Conservation (phyloP, 2,329 filamentous ascomycete species). For the Aspergillus piperis region DNA sequence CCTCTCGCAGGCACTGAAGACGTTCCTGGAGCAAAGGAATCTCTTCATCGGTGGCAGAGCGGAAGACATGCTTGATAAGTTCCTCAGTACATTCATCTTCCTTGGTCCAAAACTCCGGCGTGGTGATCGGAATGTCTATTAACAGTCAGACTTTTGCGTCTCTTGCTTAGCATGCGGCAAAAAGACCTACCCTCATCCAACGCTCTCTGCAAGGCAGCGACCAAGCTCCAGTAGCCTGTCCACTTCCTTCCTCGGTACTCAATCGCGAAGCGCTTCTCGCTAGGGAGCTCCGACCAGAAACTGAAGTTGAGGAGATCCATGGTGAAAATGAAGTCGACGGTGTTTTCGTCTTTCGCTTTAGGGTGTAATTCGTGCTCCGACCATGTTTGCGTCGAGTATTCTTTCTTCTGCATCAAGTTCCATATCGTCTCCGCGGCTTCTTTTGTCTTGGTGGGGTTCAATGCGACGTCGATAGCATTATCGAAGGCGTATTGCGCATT, state of each 20-base stretch:
- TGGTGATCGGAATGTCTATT: slow-evolving; percentile 81
- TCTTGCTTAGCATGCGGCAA: not conserved
- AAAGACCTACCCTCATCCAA: slow-evolving; percentile 72
- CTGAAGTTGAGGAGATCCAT: slow-evolving; percentile 98
- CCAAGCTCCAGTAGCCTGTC: slow-evolving; percentile 95
- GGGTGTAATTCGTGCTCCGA: slow-evolving; percentile 87
- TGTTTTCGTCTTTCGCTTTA: slow-evolving; percentile 73
- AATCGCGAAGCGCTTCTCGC: slow-evolving; percentile 76
- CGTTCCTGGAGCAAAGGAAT: slow-evolving; percentile 83
- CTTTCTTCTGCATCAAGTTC: slow-evolving; percentile 76
- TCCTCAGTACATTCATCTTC: slow-evolving; percentile 75
- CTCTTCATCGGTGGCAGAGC: slow-evolving; percentile 80
- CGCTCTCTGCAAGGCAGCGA: slow-evolving; percentile 82
- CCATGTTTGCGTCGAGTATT: slow-evolving; percentile 85
- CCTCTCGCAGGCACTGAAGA: slow-evolving; percentile 77
- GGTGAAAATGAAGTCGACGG: slow-evolving; percentile 90
- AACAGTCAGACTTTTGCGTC: slow-evolving; percentile 17
- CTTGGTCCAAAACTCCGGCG: slow-evolving; percentile 80
- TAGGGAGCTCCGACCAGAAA: slow-evolving; percentile 79
- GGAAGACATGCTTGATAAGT: slow-evolving; percentile 73
- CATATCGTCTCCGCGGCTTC: slow-evolving; percentile 78
- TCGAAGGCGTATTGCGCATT: slow-evolving; percentile 85
- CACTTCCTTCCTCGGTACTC: slow-evolving; percentile 78
- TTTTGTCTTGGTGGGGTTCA: slow-evolving; percentile 82
- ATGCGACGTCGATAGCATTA: slow-evolving; percentile 87